phyloP scores from a whole-genome alignment of 148 eudicot genomes.

The Spergularia marina region DNA sequence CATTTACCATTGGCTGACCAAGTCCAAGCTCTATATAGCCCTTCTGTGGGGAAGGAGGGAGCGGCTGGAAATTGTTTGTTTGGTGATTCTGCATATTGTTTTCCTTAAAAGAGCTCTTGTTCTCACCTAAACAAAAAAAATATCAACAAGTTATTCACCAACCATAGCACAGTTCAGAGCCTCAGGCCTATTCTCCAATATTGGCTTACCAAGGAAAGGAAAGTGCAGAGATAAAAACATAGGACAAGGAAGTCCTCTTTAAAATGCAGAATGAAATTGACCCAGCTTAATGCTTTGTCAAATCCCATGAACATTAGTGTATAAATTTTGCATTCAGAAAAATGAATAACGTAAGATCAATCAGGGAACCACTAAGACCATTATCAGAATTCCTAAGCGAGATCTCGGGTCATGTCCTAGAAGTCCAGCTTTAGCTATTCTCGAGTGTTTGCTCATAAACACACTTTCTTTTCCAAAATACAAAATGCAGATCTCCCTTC shows the following conservation, averaged over 20 bases:
- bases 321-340: background rate
- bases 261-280: background rate
- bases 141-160: background rate
- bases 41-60: conserved; percentile 33
- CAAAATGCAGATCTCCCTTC: background rate
- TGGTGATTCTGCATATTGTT: conserved; percentile 14
- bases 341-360: background rate
- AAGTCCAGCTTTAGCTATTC: background rate
- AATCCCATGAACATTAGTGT: background rate
- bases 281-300: background rate
- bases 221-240: background rate
- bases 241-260: background rate
- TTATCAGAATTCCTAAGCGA: background rate
- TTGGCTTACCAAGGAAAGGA: background rate
- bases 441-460: background rate
- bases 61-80: conserved; percentile 21
- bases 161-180: background rate
- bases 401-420: background rate
- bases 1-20: conserved; percentile 59
- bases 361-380: background rate
- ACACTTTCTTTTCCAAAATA: background rate
- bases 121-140: conserved; percentile 26
- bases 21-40: conserved; percentile 61
- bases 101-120: conserved; percentile 27
- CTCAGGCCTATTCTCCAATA: background rate